Evolutionary conservation across 2,329 filamentous ascomycete species (phyloP).

Genomic region (Chaetomiaceae sp.): DNA sequence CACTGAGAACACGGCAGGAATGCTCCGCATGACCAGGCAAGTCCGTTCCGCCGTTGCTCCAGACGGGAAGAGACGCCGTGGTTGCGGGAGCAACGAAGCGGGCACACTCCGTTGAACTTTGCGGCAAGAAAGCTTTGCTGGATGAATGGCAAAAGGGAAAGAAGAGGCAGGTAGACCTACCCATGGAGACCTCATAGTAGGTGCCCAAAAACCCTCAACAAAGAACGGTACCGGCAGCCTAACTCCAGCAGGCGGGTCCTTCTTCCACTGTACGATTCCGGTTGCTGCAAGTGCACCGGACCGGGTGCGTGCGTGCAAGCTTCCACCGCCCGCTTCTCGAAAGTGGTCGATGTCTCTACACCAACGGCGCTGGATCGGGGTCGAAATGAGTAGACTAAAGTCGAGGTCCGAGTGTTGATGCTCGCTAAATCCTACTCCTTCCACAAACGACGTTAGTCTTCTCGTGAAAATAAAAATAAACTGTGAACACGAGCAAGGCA

Average conservation of each 20-base stretch:
- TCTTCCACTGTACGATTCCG: not conserved
- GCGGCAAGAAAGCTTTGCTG: not conserved
- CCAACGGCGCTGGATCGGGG: not conserved
- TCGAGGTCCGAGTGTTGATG: not conserved
- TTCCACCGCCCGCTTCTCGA: not conserved
- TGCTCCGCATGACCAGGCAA: slow-evolving; percentile 1
- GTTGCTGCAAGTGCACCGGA: slow-evolving; percentile 5
- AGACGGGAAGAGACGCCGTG: not conserved
- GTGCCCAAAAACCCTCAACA: slow-evolving; percentile 15
- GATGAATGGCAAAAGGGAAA: slow-evolving; percentile 14
- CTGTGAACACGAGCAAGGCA: not conserved
- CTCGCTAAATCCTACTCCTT: not conserved
- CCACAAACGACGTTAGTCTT: not conserved
- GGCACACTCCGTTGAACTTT: not conserved
- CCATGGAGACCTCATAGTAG: slow-evolving; percentile 23
- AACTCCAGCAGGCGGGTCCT: slow-evolving; percentile 5
- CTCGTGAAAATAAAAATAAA: too few relatives aligned
- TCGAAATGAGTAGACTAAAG: not conserved
- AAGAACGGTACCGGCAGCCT: slow-evolving; percentile 1
- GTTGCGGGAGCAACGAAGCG: slow-evolving; percentile 2
- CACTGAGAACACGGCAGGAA: slow-evolving; percentile 1
- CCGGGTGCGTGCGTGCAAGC: slow-evolving; percentile 1
- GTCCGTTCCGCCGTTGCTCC: not conserved
- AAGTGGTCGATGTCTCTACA: not conserved
- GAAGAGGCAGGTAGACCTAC: slow-evolving; percentile 18